These are phyloP conservation scores for Kwoniella europaea DNA, from an alignment of 768 basidiomycete genomes.

Conservation along the genomic window DNA sequence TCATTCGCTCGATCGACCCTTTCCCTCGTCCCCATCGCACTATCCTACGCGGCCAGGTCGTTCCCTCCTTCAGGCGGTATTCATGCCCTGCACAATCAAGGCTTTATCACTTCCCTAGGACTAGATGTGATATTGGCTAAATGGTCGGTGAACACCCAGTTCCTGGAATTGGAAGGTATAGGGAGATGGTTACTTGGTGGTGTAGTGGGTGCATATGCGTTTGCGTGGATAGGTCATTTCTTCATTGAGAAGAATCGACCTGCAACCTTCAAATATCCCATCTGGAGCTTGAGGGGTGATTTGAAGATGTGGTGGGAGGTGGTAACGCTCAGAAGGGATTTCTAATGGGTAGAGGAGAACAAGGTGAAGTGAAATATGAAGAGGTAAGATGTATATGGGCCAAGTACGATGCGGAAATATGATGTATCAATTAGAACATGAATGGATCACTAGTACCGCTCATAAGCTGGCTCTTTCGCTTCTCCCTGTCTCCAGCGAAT, in stretches of 20 bases:
- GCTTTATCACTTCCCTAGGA: conserved; percentile 5
- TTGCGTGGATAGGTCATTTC: conserved; percentile 49
- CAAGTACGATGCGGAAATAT: no score
- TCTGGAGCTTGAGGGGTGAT: conserved; percentile 41
- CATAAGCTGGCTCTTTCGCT: no score
- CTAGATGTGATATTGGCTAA: conserved; percentile 10
- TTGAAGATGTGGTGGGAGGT: conserved; percentile 48
- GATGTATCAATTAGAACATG: no score
- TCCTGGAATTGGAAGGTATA: conserved; percentile 16
- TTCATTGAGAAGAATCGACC: conserved; percentile 48
- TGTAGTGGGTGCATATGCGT: conserved; percentile 36
- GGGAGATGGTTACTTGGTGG: conserved; percentile 26
- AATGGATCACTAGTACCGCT: no score
- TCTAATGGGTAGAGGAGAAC: neutral
- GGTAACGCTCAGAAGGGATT: conserved; percentile 31
- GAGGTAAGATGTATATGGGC: neutral
- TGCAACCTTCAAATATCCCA: conserved; percentile 46
- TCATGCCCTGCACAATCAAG: neutral
- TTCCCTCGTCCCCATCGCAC: conserved; percentile 25
- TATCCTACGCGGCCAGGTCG: neutral
- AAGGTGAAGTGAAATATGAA: neutral
- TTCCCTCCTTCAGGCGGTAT: conserved; percentile 2
- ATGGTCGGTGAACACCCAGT: conserved; percentile 6
- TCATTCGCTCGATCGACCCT: conserved; percentile 29
- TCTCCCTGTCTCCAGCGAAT: no score